Conservation (phyloP, 139 green algal species). For the Chlorella vulgaris region DNA sequence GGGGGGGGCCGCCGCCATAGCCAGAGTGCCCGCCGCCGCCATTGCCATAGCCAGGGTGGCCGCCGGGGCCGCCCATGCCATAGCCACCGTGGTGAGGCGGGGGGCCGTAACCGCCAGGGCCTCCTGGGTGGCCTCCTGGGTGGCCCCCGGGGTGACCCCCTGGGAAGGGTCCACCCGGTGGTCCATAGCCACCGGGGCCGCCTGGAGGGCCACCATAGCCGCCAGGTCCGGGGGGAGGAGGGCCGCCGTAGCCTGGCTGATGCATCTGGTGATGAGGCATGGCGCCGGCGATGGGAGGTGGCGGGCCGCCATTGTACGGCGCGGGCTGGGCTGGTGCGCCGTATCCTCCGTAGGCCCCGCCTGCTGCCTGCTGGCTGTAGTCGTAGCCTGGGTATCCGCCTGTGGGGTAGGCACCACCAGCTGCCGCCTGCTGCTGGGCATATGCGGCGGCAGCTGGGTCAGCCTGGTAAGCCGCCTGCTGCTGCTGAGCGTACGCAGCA, state of each 20-base stretch:
- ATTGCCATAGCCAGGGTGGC: constrained; percentile 1
- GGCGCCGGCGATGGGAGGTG: not conserved
- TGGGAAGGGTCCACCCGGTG: no score
- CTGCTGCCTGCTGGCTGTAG: not conserved
- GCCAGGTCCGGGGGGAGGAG: not conserved
- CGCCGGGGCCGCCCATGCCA: not conserved
- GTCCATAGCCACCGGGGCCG: not conserved
- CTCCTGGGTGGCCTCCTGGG: not conserved
- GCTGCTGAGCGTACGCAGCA: not conserved
- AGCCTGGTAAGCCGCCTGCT: no score
- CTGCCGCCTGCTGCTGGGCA: not conserved
- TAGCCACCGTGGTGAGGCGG: not conserved
- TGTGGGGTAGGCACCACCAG: not conserved
- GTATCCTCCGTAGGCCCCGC: not conserved
- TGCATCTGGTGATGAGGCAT: not conserved
- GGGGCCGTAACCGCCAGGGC: not conserved
- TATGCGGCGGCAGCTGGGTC: no score
- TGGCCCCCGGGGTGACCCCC: no score
- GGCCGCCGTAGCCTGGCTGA: not conserved
- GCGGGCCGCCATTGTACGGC: not conserved
- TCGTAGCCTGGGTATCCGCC: not conserved
- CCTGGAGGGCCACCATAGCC: not conserved
- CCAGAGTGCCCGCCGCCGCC: constrained; percentile 20
- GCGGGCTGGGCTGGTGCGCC: not conserved
- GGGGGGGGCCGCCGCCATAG: not conserved